phyloP scores from a whole-genome alignment of 2,329 filamentous ascomycete species.

The Davidsoniella eucalypti region DNA sequence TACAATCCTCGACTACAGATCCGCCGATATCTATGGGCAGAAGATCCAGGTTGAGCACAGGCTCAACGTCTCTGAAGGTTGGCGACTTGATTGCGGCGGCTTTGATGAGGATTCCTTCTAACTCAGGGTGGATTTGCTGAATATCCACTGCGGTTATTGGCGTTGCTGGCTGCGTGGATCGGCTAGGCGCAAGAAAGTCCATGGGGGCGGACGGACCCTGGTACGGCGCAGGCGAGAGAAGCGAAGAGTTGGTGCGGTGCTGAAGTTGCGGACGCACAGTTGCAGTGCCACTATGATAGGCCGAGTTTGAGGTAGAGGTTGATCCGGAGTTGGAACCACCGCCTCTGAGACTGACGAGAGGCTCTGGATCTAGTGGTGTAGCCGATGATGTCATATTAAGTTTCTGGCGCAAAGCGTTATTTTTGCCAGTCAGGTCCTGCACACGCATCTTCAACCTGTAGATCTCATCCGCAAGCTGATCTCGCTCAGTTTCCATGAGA shows the following conservation, averaged over 20 bases:
- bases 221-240: conserved; percentile 3
- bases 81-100: conserved; percentile 33
- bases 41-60: neutral
- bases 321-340: conserved; percentile 12
- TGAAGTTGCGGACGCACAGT: neutral
- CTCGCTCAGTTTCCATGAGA: conserved; percentile 30
- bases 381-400: neutral
- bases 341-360: conserved; percentile 2
- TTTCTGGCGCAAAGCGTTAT: conserved; percentile 17
- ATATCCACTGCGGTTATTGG: conserved; percentile 37
- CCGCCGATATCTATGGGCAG: neutral
- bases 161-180: conserved; percentile 14
- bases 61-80: conserved; percentile 29
- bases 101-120: conserved; percentile 44
- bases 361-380: neutral
- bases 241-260: neutral
- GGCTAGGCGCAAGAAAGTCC: conserved; percentile 21
- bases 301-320: conserved; percentile 12
- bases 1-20: neutral
- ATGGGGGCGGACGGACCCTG: conserved; percentile 15
- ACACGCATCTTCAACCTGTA: conserved; percentile 25
- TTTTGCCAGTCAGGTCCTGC: conserved; percentile 23
- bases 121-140: conserved; percentile 37
- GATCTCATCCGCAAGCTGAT: conserved; percentile 25
- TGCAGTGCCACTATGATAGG: conserved; percentile 6